phyloP scores from a whole-genome alignment of 2,329 filamentous ascomycete species.

The Eurotiales sp. region DNA sequence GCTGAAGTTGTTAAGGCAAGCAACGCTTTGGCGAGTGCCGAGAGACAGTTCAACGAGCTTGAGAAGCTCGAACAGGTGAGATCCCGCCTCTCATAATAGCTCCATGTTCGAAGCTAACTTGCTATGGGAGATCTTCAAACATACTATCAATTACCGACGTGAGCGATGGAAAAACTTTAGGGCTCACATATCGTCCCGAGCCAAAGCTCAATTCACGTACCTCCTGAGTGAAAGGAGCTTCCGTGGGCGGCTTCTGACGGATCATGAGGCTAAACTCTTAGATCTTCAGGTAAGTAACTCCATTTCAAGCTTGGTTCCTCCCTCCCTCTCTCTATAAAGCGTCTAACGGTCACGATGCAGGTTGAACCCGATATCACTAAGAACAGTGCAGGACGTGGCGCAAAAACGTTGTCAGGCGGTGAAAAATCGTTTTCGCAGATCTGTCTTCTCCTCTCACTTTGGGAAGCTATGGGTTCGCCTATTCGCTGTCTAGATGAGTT shows the following conservation, averaged over 20 bases:
- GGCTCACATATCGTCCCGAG: slow-evolving; percentile 76
- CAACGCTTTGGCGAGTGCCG: slow-evolving; percentile 33
- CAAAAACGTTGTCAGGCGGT: slow-evolving; percentile 89
- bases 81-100: no score
- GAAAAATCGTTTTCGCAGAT: slow-evolving; percentile 98
- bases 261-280: slow-evolving; percentile 70
- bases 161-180: slow-evolving; percentile 78
- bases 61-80: slow-evolving; percentile 37
- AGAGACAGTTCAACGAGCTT: slow-evolving; percentile 36
- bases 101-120: neutral
- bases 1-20: slow-evolving; percentile 40
- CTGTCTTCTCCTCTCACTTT: slow-evolving; percentile 84
- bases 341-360: slow-evolving; percentile 24
- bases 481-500: slow-evolving; percentile 96
- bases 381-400: slow-evolving; percentile 69
- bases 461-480: slow-evolving; percentile 97
- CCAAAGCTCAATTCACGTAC: slow-evolving; percentile 81
- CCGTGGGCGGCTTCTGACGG: slow-evolving; percentile 72
- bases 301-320: neutral
- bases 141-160: slow-evolving; percentile 65
- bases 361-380: slow-evolving; percentile 67
- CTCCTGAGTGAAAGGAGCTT: slow-evolving; percentile 87
- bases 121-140: slow-evolving; percentile 45
- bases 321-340: no score
- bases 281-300: slow-evolving; percentile 62